Base-by-base conservation (phyloP, 495 filamentous ascomycete genomes). In the Collariella sp. region DNA sequence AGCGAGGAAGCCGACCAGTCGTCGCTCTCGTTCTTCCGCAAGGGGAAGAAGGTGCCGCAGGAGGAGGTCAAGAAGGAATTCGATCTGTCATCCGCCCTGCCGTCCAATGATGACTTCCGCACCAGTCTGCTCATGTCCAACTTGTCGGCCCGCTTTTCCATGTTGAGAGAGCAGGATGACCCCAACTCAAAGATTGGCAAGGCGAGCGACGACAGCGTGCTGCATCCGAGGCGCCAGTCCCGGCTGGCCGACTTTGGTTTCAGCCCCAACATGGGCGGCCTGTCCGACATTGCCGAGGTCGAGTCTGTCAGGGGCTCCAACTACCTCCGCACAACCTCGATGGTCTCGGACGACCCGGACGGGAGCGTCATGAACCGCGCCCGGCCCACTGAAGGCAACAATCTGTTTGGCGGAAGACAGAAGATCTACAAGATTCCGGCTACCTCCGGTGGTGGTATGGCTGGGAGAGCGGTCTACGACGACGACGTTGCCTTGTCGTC, bases 51-150 rank as follows among this genome's bases (percentile, higher is more conserved):
- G 66, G 67, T 73, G 46, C 77, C 75, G 58, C 66, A 73, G 53
- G 73, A 76, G 58, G 78, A 83, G 62, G 67, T 76, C 5, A 84
- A 84, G 65, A 75, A 74, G 15, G 74, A 89, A 29, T 60, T 96
- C 38, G 85, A 97, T 55, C 70, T 96, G 16, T 67, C 83, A 3
- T 73, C 68, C 19, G 91, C 82, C 5, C 73, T 99, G 5, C 93
- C 93, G 3, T 77, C 90, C 0, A 80, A 74, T 16, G 90, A 97
- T 65, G 81, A 96, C 69, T 97, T 99, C 61, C 85, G 93, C n/a
- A 99, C 93, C 6, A 97, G 94, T 72, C 69, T 97, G 42, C 70
- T 99, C 22, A 95, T 99, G 93, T 87, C 89, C 6, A 93, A 91
- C 45, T 76, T 99, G 3, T 95, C 91, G 0, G 88, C 93, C 16